Evolutionary conservation across 2,329 filamentous ascomycete genomes (phyloP).

Genomic region (Mycosphaerella arachidis): DNA sequence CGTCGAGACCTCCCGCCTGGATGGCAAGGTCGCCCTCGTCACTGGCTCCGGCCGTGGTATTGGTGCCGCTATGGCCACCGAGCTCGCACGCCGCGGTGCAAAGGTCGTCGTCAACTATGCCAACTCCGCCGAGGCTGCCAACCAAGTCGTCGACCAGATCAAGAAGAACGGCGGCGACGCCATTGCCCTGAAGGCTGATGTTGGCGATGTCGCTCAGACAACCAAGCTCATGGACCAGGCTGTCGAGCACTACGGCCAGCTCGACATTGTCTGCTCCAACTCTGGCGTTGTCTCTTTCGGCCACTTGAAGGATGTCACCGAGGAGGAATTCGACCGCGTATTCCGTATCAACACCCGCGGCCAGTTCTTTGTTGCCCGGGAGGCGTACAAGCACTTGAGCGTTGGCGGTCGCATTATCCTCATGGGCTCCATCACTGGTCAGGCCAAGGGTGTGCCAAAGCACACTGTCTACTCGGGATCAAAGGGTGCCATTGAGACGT

Average conservation of each 20-base stretch:
- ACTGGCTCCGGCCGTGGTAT: slow-evolving; percentile 59
- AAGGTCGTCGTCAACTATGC: slow-evolving; percentile 65
- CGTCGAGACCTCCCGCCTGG: slow-evolving; percentile 47
- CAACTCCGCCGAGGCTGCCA: slow-evolving; percentile 60
- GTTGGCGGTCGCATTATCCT: slow-evolving; percentile 51
- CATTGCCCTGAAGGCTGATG: slow-evolving; percentile 63
- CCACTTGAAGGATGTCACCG: slow-evolving; percentile 50
- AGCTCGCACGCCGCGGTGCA: slow-evolving; percentile 61
- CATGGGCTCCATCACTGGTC: slow-evolving; percentile 54
- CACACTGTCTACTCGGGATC: slow-evolving; percentile 51
- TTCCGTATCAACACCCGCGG: slow-evolving; percentile 60
- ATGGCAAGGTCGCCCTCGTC: slow-evolving; percentile 53
- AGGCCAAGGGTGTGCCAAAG: slow-evolving; percentile 53
- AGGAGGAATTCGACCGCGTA: slow-evolving; percentile 55
- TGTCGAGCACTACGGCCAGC: slow-evolving; percentile 58
- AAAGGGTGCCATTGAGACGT: slow-evolving; percentile 53
- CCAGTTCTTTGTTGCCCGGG: slow-evolving; percentile 59
- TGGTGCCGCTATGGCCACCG: slow-evolving; percentile 61
- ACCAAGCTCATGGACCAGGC: slow-evolving; percentile 60
- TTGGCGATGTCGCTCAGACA: slow-evolving; percentile 61
- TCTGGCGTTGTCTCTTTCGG: slow-evolving; percentile 55
- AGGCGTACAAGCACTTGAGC: slow-evolving; percentile 52
- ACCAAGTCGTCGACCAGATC: slow-evolving; percentile 63
- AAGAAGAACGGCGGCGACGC: slow-evolving; percentile 60
- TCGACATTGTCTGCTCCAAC: slow-evolving; percentile 69